Base-by-base conservation (phyloP, 78 protist species). In the Dictyostelium intermedium region DNA sequence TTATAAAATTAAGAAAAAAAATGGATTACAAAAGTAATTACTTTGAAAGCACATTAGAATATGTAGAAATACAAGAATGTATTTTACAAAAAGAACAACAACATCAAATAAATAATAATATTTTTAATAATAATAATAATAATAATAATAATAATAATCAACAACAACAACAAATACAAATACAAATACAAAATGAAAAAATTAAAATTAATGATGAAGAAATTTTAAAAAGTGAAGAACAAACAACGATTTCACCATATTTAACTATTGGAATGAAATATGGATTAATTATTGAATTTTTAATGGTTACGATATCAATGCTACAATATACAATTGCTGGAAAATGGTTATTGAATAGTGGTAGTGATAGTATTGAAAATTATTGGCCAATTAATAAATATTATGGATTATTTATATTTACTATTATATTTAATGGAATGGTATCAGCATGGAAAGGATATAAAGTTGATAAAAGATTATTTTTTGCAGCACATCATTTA, bases 391-490 rank as follows among this genome's bases (percentile, higher is more conserved):
- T 70, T 32, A 70, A 39, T 76, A 20, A 41, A 9, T 23, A 76
- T 39, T 2, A 23, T 14, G 18, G 30, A n/a, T 41, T 76, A 76
- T 76, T 27, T 27, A 5, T 45, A 11, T 1, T 10, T 4, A 18
- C 32, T 10, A 37, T 79, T 25, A 6, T 79, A 4, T 11, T 79
- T 2, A 79, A 79, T 79, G 84, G 84, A 35, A 8, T 45, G 30
- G 16, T 79, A 10, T 35, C 56, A 25, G 16, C 84, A 14, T 79
- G 84, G 84, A 79, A 79, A 30, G 84, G 84, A 13, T 79, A 79
- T 45, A 45, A 13, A 18, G 41, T 79, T 25, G 84, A 79, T 79
- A 0, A 45, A 23, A 79, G 30, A n/a, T 45, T 79, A 45, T 79
- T 79, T n/a, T 79, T n/a, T 79, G 63, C 69, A 9, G 39, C 18